Evolutionary conservation across 345 rosid genomes (phyloP).

Genomic region (Physaria fendleri): DNA sequence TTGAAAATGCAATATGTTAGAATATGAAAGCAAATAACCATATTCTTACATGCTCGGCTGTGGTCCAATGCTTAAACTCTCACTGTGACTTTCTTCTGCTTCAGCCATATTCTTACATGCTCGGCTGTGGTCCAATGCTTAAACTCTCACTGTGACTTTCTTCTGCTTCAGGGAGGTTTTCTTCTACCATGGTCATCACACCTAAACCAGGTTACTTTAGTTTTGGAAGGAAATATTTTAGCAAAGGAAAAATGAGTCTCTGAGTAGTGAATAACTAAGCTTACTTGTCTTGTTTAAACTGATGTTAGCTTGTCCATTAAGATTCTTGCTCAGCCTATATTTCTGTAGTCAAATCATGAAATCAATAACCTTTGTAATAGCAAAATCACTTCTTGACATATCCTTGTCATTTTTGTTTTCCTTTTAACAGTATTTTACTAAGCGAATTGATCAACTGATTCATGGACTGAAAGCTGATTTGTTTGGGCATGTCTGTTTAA

Average conservation of each 20-base stretch:
- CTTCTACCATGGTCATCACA: constrained; percentile 39
- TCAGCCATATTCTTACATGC: constrained; percentile 57
- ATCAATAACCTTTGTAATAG: constrained; percentile 7
- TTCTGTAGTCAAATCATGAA: constrained; percentile 41
- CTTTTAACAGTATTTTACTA: neutral
- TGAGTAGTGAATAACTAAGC: constrained; percentile 8
- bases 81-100: constrained; percentile 44
- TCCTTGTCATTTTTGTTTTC: neutral
- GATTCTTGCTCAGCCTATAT: constrained; percentile 83
- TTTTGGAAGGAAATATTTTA: neutral
- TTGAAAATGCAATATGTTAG: neutral
- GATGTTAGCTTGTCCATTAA: constrained; percentile 63
- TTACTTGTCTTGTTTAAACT: constrained; percentile 59
- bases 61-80: constrained; percentile 50
- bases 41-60: constrained; percentile 63
- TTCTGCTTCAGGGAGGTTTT: constrained; percentile 51
- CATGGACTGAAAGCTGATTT: neutral
- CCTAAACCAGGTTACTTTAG: constrained; percentile 31
- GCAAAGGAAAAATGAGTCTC: neutral
- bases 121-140: constrained; percentile 56
- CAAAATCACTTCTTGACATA: neutral
- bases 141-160: constrained; percentile 45
- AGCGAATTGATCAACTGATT: neutral
- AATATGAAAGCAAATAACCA: constrained; percentile 1
- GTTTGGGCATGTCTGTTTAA: neutral